These are phyloP conservation scores for Dioscorea zingiberensis DNA, from an alignment of 106 monocot genomes.

Conservation along the genomic window DNA sequence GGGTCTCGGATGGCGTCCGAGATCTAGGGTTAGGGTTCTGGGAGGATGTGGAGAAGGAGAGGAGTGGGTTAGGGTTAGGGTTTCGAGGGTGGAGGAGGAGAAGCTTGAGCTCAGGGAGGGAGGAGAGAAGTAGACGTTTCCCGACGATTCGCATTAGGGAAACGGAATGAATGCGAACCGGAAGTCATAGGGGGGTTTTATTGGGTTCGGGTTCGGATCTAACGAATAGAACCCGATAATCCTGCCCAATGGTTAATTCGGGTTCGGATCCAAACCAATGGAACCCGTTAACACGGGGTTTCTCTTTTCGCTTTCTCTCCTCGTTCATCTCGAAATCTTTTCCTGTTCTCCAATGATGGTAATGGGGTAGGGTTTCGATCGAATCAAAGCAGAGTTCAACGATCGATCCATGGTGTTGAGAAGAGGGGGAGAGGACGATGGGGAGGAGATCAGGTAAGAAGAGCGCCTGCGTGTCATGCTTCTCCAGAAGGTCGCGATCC, in stretches of 20 bases:
- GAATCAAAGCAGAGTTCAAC: neutral
- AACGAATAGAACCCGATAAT: too few species aligned
- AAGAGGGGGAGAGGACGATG: neutral
- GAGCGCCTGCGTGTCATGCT: neutral
- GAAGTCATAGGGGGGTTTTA: too few species aligned
- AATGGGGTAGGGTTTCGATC: neutral
- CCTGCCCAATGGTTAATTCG: too few species aligned
- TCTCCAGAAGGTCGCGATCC: neutral
- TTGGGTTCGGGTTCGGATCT: too few species aligned
- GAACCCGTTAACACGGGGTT: neutral
- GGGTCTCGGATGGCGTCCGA: slow-evolving; percentile 40
- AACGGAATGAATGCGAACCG: too few species aligned
- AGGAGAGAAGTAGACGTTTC: neutral
- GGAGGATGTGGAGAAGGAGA: neutral
- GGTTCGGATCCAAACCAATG: too few species aligned
- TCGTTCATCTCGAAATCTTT: too few species aligned
- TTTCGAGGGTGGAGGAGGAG: neutral
- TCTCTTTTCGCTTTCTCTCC: neutral
- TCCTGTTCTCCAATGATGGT: neutral
- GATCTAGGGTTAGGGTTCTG: slow-evolving; percentile 8
- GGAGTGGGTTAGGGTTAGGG: neutral
- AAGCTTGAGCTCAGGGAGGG: neutral
- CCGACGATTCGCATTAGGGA: neutral
- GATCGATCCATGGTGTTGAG: neutral
- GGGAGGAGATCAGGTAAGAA: neutral